phyloP scores from a whole-genome alignment of 164 flowering plant genomes.

The Liquidambar formosana region DNA sequence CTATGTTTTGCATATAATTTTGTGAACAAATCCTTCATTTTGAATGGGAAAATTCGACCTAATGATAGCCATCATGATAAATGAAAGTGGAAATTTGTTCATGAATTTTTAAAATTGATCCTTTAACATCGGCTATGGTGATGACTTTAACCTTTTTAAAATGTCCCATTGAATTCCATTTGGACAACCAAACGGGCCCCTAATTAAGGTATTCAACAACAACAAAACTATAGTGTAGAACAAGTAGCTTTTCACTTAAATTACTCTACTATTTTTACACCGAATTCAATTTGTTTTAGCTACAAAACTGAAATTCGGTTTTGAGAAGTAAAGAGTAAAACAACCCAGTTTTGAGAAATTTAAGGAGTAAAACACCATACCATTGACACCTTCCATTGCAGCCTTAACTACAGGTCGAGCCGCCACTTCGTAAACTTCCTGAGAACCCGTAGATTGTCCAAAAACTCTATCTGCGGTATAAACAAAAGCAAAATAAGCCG shows the following conservation, averaged over 20 bases:
- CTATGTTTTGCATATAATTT: too few relatives aligned
- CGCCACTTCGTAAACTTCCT: slow-evolving; percentile 89
- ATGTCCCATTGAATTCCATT: too few relatives aligned
- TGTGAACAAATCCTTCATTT: too few relatives aligned
- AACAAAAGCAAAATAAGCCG: neutral
- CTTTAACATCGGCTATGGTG: too few relatives aligned
- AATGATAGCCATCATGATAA: too few relatives aligned
- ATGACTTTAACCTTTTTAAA: too few relatives aligned
- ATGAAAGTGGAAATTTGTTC: too few relatives aligned
- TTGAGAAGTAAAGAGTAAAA: neutral
- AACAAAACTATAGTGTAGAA: neutral
- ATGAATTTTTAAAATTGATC: too few relatives aligned
- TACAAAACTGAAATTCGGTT: too few relatives aligned
- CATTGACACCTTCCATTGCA: slow-evolving; percentile 98
- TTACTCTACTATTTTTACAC: neutral
- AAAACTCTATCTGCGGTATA: slow-evolving; percentile 77
- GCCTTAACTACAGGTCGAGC: slow-evolving; percentile 93
- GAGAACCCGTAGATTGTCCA: slow-evolving; percentile 68
- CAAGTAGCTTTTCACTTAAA: neutral
- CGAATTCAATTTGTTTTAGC: neutral
- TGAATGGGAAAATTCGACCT: too few relatives aligned
- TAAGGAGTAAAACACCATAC: slow-evolving; percentile 30
- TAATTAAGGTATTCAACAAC: neutral
- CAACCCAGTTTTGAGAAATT: too few relatives aligned
- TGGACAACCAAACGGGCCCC: too few relatives aligned